A percentile compares a stretch with the other conserved stretches of the same genome.
Conservation (phyloP, 495 filamentous ascomycete species). For the Aspergillus sparsus region DNA sequence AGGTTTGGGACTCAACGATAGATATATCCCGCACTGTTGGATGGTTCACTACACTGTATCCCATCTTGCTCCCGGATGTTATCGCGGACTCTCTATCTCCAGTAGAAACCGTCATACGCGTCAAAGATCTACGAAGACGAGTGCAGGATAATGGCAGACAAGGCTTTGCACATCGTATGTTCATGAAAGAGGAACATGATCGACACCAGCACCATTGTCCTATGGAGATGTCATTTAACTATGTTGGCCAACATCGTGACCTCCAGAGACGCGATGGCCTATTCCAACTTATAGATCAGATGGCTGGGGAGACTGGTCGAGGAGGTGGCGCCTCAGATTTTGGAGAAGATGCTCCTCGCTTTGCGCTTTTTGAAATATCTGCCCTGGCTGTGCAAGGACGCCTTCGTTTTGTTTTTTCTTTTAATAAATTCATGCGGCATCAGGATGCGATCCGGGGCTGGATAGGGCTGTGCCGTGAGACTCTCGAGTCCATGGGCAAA, state of each 20-base stretch:
- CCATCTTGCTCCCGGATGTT: slow-evolving; percentile 37
- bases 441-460: slow-evolving; percentile 50
- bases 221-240: slow-evolving; percentile 72
- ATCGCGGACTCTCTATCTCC: slow-evolving; percentile 21
- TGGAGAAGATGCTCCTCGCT: slow-evolving; percentile 55
- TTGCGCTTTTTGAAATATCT: slow-evolving; percentile 66
- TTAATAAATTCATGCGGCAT: slow-evolving; percentile 60
- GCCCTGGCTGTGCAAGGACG: slow-evolving; percentile 58
- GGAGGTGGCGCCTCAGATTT: slow-evolving; percentile 58
- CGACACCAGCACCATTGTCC: slow-evolving; percentile 53
- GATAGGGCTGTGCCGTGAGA: slow-evolving; percentile 4
- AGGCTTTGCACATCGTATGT: slow-evolving; percentile 52
- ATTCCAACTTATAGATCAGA: slow-evolving; percentile 55
- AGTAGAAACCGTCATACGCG: slow-evolving; percentile 41
- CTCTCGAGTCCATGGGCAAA: slow-evolving; percentile 3
- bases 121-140: slow-evolving; percentile 49
- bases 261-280: slow-evolving; percentile 62
- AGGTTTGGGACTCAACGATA: slow-evolving; percentile 50
- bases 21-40: slow-evolving; percentile 62
- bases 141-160: slow-evolving; percentile 52
- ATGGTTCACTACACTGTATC: slow-evolving; percentile 62
- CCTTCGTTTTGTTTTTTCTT: slow-evolving; percentile 63
- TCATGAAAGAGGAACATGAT: slow-evolving; percentile 43
- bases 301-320: slow-evolving; percentile 47
- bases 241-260: slow-evolving; percentile 64